These are phyloP conservation scores for Polytrichum commune DNA, from an alignment of 225 moss, liverwort and hornwort species.

Conservation along the genomic window DNA sequence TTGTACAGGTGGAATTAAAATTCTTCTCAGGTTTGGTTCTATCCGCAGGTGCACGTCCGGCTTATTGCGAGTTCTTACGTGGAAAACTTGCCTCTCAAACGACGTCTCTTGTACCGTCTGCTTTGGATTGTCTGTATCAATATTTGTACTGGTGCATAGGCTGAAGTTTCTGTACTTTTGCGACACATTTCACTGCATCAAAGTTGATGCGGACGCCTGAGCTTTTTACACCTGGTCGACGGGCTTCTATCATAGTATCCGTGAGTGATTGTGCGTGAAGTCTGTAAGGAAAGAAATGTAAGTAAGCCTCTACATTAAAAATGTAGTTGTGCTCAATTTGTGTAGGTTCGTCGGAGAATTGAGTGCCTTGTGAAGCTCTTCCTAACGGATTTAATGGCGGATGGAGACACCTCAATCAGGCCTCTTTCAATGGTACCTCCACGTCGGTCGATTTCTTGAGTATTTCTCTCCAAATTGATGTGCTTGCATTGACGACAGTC, in stretches of 20 bases:
- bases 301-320: slow-evolving; percentile 1
- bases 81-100: too few relatives aligned
- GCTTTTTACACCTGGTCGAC: neutral
- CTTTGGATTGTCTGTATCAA: too few relatives aligned
- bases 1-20: too few relatives aligned
- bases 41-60: too few relatives aligned
- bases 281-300: neutral
- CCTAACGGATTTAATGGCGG: slow-evolving; percentile 52
- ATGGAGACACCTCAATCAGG: slow-evolving; percentile 43
- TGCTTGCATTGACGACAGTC: neutral
- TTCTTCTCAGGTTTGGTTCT: too few relatives aligned
- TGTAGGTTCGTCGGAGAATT: slow-evolving; percentile 77
- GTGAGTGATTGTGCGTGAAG: slow-evolving; percentile 4
- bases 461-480: too few relatives aligned
- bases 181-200: neutral
- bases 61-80: too few relatives aligned
- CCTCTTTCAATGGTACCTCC: slow-evolving; percentile 58
- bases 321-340: neutral
- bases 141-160: too few relatives aligned
- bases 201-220: neutral
- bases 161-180: neutral
- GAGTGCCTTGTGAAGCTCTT: slow-evolving; percentile 63
- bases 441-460: too few relatives aligned
- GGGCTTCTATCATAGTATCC: neutral
- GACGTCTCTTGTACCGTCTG: too few relatives aligned